These are phyloP conservation scores for Metarhizium album DNA, from an alignment of 2,329 filamentous ascomycete genomes.

Conservation along the genomic window DNA sequence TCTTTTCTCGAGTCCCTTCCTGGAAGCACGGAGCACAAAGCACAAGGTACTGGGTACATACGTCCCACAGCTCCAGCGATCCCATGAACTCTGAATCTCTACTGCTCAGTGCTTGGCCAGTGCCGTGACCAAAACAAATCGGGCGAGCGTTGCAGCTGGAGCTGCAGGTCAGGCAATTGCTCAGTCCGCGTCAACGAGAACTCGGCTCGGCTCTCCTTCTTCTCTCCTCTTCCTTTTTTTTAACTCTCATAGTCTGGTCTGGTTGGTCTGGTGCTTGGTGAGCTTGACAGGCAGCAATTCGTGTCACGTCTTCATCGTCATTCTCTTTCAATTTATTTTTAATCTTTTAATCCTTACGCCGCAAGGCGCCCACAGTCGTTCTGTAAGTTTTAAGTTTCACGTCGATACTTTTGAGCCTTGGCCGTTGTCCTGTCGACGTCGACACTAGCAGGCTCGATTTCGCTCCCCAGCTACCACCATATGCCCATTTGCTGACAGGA, in stretches of 20 bases:
- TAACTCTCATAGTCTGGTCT: background rate
- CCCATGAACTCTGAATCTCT: background rate
- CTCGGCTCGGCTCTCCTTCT: background rate
- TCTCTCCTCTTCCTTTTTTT: background rate
- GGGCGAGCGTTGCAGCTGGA: background rate
- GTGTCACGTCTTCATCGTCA: background rate
- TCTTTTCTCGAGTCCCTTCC: background rate
- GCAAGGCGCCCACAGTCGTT: slow-evolving; percentile 2
- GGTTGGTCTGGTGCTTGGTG: background rate
- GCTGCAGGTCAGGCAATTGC: background rate
- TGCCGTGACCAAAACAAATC: slow-evolving; percentile 1
- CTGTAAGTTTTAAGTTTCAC: background rate
- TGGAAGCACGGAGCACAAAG: no score
- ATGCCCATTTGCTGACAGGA: background rate
- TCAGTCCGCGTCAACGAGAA: background rate
- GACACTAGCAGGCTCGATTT: background rate
- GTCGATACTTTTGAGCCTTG: background rate
- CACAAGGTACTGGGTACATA: background rate
- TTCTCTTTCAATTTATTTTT: background rate
- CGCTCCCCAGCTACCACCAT: background rate
- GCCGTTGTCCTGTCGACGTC: slow-evolving; percentile 2
- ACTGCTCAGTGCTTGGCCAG: background rate
- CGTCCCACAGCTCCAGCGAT: background rate
- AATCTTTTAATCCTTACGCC: background rate
- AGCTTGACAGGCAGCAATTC: background rate